Conservation (phyloP, 257 asterid species). For the Lycium ferocissimum region DNA sequence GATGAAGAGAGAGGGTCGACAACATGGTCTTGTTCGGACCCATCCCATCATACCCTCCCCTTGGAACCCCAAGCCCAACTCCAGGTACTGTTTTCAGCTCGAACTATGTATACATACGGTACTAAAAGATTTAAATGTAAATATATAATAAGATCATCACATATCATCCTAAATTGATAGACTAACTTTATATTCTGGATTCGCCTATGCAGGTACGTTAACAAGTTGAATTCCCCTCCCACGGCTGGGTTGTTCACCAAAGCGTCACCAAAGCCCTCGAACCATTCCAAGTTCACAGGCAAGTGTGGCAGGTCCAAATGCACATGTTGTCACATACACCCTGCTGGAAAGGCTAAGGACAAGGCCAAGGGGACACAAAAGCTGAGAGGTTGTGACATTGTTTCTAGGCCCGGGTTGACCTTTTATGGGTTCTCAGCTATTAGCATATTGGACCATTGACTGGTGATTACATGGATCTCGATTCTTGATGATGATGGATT, state of each 20-base stretch:
- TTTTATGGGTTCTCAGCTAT: conserved; percentile 63
- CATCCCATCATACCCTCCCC: conserved; percentile 45
- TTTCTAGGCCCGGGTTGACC: conserved; percentile 48
- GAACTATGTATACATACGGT: background rate
- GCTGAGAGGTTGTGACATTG: conserved; percentile 40
- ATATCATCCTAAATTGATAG: background rate
- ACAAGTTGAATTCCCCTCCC: conserved; percentile 42
- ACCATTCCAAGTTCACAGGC: conserved; percentile 84
- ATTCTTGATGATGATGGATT: conserved; percentile 26
- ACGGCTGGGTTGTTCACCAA: conserved; percentile 66
- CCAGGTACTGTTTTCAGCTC: conserved; percentile 36
- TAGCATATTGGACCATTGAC: conserved; percentile 63
- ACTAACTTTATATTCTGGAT: background rate
- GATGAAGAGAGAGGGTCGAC: conserved; percentile 40
- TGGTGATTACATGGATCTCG: conserved; percentile 10
- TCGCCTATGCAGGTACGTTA: background rate
- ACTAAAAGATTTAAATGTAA: background rate
- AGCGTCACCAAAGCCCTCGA: conserved; percentile 73
- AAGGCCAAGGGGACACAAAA: conserved; percentile 62
- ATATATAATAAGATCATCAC: background rate
- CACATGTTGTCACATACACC: conserved; percentile 52
- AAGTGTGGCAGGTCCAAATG: conserved; percentile 69
- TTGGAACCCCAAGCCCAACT: conserved; percentile 39
- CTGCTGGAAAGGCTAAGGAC: conserved; percentile 64
- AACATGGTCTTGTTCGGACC: conserved; percentile 73